These are phyloP conservation scores for Ustilago esculenta DNA, from an alignment of 1,284 basidiomycete species.

Conservation along the genomic window DNA sequence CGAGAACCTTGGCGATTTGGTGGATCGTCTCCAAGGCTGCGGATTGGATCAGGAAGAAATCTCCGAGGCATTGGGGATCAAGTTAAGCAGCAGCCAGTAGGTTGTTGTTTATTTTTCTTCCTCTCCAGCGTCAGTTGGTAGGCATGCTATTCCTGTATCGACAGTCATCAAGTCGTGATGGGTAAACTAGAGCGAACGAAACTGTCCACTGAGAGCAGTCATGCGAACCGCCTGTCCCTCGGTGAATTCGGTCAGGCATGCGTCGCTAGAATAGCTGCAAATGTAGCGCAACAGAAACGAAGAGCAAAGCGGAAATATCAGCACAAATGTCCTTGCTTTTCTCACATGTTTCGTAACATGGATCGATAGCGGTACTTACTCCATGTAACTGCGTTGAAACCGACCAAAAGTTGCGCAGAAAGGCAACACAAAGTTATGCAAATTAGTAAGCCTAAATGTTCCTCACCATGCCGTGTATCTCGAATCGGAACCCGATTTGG, in stretches of 20 bases:
- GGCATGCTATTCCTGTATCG: no score
- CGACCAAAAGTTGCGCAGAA: no score
- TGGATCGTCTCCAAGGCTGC: conserved; percentile 15
- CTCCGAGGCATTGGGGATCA: conserved; percentile 20
- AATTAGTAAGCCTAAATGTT: no score
- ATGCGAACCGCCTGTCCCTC: conserved; percentile 49
- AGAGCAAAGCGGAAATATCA: neutral
- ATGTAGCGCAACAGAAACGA: neutral
- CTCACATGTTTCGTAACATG: no score
- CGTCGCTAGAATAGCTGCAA: conserved; percentile 44
- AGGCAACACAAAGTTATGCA: no score
- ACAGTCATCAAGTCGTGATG: no score
- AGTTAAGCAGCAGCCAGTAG: neutral
- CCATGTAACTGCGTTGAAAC: conserved; percentile 56
- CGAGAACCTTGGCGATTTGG: conserved; percentile 37
- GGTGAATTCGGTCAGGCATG: conserved; percentile 47
- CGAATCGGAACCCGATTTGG: no score
- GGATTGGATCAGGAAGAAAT: conserved; percentile 26
- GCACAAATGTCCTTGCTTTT: no score
- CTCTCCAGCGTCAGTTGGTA: no score
- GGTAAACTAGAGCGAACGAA: conserved; percentile 17
- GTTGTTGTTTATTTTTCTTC: no score
- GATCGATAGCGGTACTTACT: conserved; percentile 30
- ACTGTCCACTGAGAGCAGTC: conserved; percentile 31
- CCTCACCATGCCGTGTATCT: no score